Evolutionary conservation across 257 asterid species (phyloP).

Genomic region (Solanum acaule): DNA sequence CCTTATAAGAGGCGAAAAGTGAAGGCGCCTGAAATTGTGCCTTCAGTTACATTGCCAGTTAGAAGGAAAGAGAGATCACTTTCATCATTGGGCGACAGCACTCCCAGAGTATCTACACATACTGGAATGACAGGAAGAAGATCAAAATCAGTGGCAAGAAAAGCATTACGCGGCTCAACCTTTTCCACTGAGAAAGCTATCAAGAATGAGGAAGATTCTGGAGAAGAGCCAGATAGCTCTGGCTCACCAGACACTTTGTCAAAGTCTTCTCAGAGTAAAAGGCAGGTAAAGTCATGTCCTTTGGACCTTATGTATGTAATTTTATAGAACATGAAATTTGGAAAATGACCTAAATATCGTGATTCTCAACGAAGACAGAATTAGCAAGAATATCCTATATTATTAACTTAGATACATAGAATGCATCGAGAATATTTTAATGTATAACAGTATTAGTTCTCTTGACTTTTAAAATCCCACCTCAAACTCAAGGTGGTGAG

Average conservation of each 20-base stretch:
- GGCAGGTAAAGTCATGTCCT: conserved; percentile 44
- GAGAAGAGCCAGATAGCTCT: conserved; percentile 64
- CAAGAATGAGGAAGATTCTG: conserved; percentile 58
- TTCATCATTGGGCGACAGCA: conserved; percentile 80
- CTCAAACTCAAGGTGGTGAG: background rate
- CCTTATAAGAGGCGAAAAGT: conserved; percentile 75
- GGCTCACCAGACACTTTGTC: conserved; percentile 65
- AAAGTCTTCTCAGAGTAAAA: conserved; percentile 42
- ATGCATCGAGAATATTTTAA: background rate
- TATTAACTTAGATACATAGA: background rate
- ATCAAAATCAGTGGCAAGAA: conserved; percentile 72
- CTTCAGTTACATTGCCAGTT: conserved; percentile 61
- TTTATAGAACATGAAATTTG: background rate
- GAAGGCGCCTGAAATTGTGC: conserved; percentile 55
- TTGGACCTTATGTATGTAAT: background rate
- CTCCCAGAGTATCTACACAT: conserved; percentile 84
- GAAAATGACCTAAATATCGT: background rate
- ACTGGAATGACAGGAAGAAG: conserved; percentile 83
- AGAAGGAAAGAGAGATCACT: conserved; percentile 97
- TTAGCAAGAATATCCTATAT: background rate
- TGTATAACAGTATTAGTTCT: background rate
- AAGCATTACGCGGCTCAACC: conserved; percentile 61
- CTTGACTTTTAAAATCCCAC: background rate
- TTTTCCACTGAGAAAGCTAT: conserved; percentile 71
- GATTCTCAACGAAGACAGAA: background rate